Evolutionary conservation across 2,329 filamentous ascomycete genomes (phyloP).

Genomic region (Elsinoe australis): DNA sequence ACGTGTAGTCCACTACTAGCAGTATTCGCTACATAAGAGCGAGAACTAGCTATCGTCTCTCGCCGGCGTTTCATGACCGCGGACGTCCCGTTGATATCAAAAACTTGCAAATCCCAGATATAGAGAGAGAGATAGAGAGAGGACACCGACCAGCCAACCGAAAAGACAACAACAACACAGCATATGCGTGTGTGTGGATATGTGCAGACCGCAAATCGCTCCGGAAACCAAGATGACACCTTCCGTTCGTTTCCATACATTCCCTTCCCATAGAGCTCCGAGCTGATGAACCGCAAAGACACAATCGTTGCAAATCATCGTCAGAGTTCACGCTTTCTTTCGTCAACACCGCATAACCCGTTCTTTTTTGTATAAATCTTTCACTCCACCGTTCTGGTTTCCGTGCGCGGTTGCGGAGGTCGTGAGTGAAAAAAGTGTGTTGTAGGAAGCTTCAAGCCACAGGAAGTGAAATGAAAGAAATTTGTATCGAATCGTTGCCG

Average conservation of each 20-base stretch:
- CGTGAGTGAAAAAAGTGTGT: constrained; percentile 14
- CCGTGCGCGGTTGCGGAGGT: constrained; percentile 1
- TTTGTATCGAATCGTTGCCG: constrained; percentile 17
- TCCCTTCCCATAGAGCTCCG: not conserved
- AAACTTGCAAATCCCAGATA: too few species aligned
- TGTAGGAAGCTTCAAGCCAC: constrained; percentile 1
- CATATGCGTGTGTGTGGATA: not conserved
- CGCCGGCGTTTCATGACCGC: too few species aligned
- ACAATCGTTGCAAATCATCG: constrained; percentile 10
- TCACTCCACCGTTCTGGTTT: not conserved
- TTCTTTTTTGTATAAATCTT: constrained; percentile 7
- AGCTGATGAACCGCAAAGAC: not conserved
- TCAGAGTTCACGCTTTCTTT: not conserved
- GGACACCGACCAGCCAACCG: too few species aligned
- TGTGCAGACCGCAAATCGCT: not conserved
- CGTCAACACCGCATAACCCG: constrained; percentile 3
- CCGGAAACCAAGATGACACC: not conserved
- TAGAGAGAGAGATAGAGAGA: too few species aligned
- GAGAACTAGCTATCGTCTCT: too few species aligned
- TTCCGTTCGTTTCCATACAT: not conserved
- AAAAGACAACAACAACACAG: not conserved
- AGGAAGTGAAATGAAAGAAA: constrained; percentile 6
- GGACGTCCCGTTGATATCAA: not conserved
- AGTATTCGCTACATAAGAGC: too few species aligned
- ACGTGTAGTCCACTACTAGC: not conserved